These are phyloP conservation scores for Quillaja saponaria DNA, from an alignment of 306 rosid genomes.

Conservation along the genomic window DNA sequence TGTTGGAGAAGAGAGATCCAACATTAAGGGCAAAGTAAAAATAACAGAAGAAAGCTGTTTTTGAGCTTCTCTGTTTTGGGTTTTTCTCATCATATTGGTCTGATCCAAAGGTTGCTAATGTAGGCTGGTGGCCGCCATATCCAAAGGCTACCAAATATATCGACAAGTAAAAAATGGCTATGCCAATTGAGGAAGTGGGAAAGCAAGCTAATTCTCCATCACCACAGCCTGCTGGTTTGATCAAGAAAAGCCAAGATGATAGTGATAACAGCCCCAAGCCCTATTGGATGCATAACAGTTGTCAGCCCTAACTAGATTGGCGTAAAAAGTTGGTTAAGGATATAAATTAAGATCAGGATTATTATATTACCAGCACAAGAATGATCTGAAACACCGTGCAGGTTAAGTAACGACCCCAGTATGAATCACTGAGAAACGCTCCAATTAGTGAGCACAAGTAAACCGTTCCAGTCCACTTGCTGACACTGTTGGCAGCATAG, in stretches of 20 bases:
- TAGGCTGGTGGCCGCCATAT: constrained; percentile 67
- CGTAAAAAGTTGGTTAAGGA: too few species aligned
- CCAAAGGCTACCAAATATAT: constrained; percentile 61
- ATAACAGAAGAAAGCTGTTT: constrained; percentile 49
- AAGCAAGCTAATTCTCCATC: constrained; percentile 24
- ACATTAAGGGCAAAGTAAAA: constrained; percentile 64
- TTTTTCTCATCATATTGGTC: constrained; percentile 51
- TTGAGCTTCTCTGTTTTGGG: constrained; percentile 2
- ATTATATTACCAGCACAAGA: constrained; percentile 35
- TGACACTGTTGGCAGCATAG: constrained; percentile 51
- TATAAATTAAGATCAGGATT: too few species aligned
- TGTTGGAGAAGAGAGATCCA: constrained; percentile 63
- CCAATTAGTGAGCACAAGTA: constrained; percentile 54
- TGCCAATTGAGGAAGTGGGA: constrained; percentile 38
- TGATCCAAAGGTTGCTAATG: constrained; percentile 61
- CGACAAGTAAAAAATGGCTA: constrained; percentile 43
- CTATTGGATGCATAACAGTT: too few species aligned
- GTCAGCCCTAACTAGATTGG: too few species aligned
- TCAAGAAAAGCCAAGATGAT: constrained; percentile 38
- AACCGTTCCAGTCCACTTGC: constrained; percentile 66
- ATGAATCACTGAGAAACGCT: constrained; percentile 64
- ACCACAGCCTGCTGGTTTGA: constrained; percentile 53
- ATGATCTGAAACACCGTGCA: constrained; percentile 50
- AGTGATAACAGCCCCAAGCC: constrained; percentile 55
- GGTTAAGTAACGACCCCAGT: constrained; percentile 58